These are phyloP conservation scores for Volvariella volvacea DNA, from an alignment of 1,284 basidiomycete genomes.

Conservation along the genomic window DNA sequence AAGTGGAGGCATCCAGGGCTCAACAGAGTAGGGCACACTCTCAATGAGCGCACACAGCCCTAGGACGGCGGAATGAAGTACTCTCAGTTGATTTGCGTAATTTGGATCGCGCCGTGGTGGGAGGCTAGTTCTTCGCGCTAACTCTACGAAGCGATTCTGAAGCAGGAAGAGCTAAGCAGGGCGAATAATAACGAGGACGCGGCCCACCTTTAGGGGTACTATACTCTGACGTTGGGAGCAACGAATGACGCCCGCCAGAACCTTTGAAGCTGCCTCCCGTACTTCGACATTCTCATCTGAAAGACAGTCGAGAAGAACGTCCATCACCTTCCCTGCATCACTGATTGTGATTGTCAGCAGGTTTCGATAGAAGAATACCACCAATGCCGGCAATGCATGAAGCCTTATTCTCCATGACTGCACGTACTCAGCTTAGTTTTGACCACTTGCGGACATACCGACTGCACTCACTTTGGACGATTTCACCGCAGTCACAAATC, in stretches of 20 bases:
- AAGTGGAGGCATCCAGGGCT: conserved; percentile 71
- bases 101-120: conserved; percentile 66
- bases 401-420: conserved; percentile 79
- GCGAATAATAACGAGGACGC: neutral
- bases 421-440: neutral
- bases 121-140: conserved; percentile 58
- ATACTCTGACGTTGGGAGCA: conserved; percentile 92
- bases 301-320: conserved; percentile 77
- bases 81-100: conserved; percentile 71
- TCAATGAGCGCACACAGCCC: conserved; percentile 84
- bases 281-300: conserved; percentile 92
- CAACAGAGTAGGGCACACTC: conserved; percentile 74
- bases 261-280: conserved; percentile 88
- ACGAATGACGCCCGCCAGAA: conserved; percentile 84
- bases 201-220: conserved; percentile 69
- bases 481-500: conserved; percentile 62
- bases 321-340: conserved; percentile 67
- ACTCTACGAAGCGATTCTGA: conserved; percentile 73
- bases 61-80: conserved; percentile 85
- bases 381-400: conserved; percentile 64
- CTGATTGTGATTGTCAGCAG: conserved; percentile 67
- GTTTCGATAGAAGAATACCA: conserved; percentile 86
- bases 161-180: conserved; percentile 5
- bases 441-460: conserved; percentile 7
- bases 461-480: conserved; percentile 50